Percentiles rank a stretch among this genome's conserved stretches.
phyloP scores from a whole-genome alignment of 768 basidiomycete genomes.

The Paxillus ammoniavirescens region DNA sequence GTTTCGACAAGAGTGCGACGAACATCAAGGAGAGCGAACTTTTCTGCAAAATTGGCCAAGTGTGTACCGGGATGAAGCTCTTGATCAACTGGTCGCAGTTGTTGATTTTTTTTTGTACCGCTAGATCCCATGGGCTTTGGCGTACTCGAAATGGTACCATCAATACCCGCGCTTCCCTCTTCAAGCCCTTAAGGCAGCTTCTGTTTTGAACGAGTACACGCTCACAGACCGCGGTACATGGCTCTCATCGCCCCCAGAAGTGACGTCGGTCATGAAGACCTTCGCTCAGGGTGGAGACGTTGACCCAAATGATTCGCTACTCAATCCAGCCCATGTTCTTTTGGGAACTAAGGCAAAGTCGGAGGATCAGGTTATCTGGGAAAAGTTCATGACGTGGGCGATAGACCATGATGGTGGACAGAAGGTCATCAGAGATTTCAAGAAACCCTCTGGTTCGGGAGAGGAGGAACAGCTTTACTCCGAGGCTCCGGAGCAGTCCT shows the following conservation, averaged over 20 bases:
- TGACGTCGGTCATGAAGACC: slow-evolving; percentile 33
- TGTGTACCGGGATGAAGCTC: too few relatives aligned
- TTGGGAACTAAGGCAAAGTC: slow-evolving; percentile 30
- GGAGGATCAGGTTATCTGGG: slow-evolving; percentile 29
- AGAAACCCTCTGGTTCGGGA: slow-evolving; percentile 11
- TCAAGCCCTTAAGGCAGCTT: too few relatives aligned
- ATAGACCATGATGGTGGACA: slow-evolving; percentile 36
- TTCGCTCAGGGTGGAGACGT: slow-evolving; percentile 44
- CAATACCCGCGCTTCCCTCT: too few relatives aligned
- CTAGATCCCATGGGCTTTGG: too few relatives aligned
- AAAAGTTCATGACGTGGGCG: slow-evolving; percentile 46
- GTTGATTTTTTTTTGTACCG: too few relatives aligned
- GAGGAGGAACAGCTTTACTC: slow-evolving; percentile 32
- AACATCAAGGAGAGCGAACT: too few relatives aligned
- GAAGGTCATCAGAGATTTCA: slow-evolving; percentile 39
- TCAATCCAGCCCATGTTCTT: slow-evolving; percentile 50
- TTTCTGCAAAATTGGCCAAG: too few relatives aligned
- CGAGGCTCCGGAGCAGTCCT: slow-evolving; percentile 18
- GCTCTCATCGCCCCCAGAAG: slow-evolving; percentile 38
- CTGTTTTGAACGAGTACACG: too few relatives aligned
- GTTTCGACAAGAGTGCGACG: too few relatives aligned
- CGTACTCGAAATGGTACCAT: too few relatives aligned
- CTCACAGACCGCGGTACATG: slow-evolving; percentile 51
- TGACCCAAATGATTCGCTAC: slow-evolving; percentile 36
- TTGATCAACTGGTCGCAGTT: too few relatives aligned